phyloP scores from a whole-genome alignment of 2,329 filamentous ascomycete species.

The Trichophyton mentagrophytes region DNA sequence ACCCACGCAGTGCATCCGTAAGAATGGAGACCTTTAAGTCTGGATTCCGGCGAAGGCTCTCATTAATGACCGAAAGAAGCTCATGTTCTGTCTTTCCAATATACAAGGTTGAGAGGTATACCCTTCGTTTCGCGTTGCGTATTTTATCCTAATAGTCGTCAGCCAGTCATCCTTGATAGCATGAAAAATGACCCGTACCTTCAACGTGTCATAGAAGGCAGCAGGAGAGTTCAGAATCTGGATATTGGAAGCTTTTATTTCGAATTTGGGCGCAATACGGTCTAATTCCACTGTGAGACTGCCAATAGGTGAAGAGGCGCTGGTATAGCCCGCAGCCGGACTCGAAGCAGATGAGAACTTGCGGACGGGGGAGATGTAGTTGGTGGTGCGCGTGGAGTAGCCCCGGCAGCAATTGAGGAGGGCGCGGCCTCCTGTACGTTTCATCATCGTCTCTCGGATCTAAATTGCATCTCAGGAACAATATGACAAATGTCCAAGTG shows the following conservation, averaged over 20 bases:
- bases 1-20: conserved; percentile 82
- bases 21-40: conserved; percentile 73
- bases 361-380: conserved; percentile 23
- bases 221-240: conserved; percentile 63
- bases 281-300: conserved; percentile 64
- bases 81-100: conserved; percentile 90
- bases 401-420: conserved; percentile 25
- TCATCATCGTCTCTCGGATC: conserved; percentile 22
- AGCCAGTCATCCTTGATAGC: conserved; percentile 9
- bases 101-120: conserved; percentile 93
- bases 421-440: conserved; percentile 27
- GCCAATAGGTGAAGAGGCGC: conserved; percentile 39
- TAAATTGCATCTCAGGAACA: neutral
- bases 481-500: neutral
- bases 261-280: conserved; percentile 78
- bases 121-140: conserved; percentile 57
- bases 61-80: conserved; percentile 63
- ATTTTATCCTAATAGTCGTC: conserved; percentile 56
- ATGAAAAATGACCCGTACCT: conserved; percentile 41
- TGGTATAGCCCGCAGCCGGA: conserved; percentile 16
- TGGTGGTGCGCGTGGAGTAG: conserved; percentile 18
- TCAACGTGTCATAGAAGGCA: conserved; percentile 86
- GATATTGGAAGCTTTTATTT: conserved; percentile 68
- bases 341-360: conserved; percentile 26
- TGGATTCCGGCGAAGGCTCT: conserved; percentile 61